Evolutionary conservation across 371 early-diverging fungal genomes (phyloP), one percentile per base, ranked within the genome.

Genomic region (Fennellomyces sp.): DNA sequence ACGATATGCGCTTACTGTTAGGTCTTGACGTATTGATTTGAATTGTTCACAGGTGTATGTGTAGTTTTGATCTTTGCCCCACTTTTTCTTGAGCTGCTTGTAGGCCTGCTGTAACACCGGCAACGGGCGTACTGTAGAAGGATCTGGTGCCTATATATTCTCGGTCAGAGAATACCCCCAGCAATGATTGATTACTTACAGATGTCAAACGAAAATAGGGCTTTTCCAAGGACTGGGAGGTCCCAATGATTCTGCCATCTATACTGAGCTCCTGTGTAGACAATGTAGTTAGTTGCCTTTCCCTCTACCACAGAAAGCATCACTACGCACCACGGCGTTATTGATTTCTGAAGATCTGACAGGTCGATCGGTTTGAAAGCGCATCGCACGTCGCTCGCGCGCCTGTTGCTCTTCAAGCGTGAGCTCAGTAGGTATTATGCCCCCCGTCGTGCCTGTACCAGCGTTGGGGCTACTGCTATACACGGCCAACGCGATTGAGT

Each of bases 41-140:
- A 95, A 86, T 68, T 96, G 97, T 65, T 94, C 92, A 70, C 94
- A 93, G 21, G 94, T 88, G 65, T 91, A 95, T 4, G 88, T 76
- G 64, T 96, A 95, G 64, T 93, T 86, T 51, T 69, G 68, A 15
- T 91, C 87, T 42, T 81, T 66, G 15, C 75, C 68, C 94, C 94
- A 95, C 61, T 89, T 91, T 25, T 68, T 47, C 63, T 82, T 82
- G 39, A 96, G 68, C 11, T 91, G 66, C 28, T 84, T 85, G 17
- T 94, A 70, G 0, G 96, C 82, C 61, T 89, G 63, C 39, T 81
- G 64, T 39, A 95, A 68, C 1, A 95, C 72, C 21, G 66, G 72
- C 31, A 91, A 65, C 17, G 97, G 96, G 3, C 97, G 82, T 11
- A 95, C 94, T 2, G 86, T 88, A 1, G 91, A 50, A 10, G 97